A percentile compares a stretch with the other conserved stretches of the same genome.
Evolutionary conservation across 495 filamentous ascomycete species (phyloP).

Genomic region (Tetracladium setigerum): DNA sequence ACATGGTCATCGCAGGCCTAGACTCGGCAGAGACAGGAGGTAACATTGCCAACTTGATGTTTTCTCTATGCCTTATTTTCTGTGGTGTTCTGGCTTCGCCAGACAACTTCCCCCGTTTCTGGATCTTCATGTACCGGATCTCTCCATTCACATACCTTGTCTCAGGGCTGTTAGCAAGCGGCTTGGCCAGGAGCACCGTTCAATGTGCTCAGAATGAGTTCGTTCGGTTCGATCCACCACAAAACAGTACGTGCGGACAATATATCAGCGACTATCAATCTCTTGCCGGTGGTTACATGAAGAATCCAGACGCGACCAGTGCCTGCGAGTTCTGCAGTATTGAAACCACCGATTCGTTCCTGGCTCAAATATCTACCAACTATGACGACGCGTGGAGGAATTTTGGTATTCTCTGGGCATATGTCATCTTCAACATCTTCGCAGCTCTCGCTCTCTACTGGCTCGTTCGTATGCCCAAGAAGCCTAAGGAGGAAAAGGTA

Average conservation of each 20-base stretch:
- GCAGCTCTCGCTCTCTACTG: constrained; percentile 68
- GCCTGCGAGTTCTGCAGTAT: constrained; percentile 56
- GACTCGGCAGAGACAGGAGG: constrained; percentile 44
- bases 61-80: constrained; percentile 52
- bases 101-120: constrained; percentile 55
- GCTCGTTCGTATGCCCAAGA: constrained; percentile 66
- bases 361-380: constrained; percentile 36
- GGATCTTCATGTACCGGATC: constrained; percentile 78
- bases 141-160: constrained; percentile 62
- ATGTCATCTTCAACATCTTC: constrained; percentile 65
- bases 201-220: constrained; percentile 57
- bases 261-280: constrained; percentile 45
- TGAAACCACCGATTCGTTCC: constrained; percentile 52
- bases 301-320: constrained; percentile 35
- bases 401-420: constrained; percentile 66
- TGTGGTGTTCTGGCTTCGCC: constrained; percentile 60
- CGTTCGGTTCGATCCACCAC: constrained; percentile 43
- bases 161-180: constrained; percentile 39
- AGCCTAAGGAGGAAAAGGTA: constrained; percentile 35
- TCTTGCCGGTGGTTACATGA: constrained; percentile 39
- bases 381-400: constrained; percentile 68
- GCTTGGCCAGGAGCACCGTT: constrained; percentile 34
- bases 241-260: constrained; percentile 42
- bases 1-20: constrained; percentile 38
- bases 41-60: constrained; percentile 46